Conservation (phyloP, 805 yeast species). For the Ogataea methanolica region DNA sequence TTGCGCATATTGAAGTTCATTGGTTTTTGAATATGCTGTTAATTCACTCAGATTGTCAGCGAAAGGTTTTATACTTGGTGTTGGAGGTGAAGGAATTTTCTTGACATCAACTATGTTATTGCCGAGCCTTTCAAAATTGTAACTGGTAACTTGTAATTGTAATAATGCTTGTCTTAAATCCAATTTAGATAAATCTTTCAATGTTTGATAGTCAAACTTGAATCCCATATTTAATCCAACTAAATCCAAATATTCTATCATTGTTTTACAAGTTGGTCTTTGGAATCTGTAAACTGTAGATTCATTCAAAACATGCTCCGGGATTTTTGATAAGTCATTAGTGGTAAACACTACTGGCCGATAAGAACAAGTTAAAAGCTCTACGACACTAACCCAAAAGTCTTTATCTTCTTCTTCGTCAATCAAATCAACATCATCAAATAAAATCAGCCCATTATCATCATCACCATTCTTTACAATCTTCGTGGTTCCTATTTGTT, state of each 20-base stretch:
- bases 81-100: no score
- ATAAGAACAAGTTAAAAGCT: conserved; percentile 41
- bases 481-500: conserved; percentile 81
- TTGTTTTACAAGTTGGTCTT: conserved; percentile 1
- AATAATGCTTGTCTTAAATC: conserved; percentile 27
- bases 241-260: conserved; percentile 23
- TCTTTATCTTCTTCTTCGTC: conserved; percentile 70
- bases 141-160: conserved; percentile 28
- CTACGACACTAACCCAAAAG: conserved; percentile 73
- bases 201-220: conserved; percentile 15
- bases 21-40: neutral
- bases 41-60: no score
- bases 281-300: conserved; percentile 24
- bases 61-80: no score
- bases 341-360: conserved; percentile 32
- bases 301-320: conserved; percentile 25
- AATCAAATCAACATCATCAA: conserved; percentile 83
- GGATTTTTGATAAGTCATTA: conserved; percentile 22
- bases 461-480: conserved; percentile 42
- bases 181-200: conserved; percentile 9
- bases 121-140: conserved; percentile 9
- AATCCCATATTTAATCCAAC: conserved; percentile 25
- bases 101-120: conserved; percentile 5
- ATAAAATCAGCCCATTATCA: conserved; percentile 54
- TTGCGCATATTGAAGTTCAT: neutral